Conservation (phyloP, 495 filamentous ascomycete species). For the Hyaloscypha hepaticicola region DNA sequence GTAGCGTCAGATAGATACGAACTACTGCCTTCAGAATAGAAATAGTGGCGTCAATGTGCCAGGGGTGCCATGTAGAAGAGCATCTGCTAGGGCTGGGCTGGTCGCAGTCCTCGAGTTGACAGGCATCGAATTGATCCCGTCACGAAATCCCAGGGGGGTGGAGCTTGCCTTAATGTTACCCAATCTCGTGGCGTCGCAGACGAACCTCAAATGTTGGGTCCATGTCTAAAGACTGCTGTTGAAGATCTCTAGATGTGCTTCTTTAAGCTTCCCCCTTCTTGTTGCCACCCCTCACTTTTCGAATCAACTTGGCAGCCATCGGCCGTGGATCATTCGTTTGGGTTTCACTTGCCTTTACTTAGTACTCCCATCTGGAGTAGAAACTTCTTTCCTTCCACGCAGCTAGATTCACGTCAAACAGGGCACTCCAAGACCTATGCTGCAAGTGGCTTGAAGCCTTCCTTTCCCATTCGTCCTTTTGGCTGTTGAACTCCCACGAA, state of each 20-base stretch:
- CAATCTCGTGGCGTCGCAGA: slow-evolving; percentile 32
- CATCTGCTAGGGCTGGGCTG: slow-evolving; percentile 29
- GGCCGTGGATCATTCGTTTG: slow-evolving; percentile 5
- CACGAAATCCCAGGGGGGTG: slow-evolving; percentile 20
- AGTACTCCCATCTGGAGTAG: slow-evolving; percentile 4
- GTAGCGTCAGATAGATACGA: slow-evolving; percentile 24
- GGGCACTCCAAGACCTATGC: slow-evolving; percentile 12
- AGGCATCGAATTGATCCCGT: slow-evolving; percentile 32
- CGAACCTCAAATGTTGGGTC: slow-evolving; percentile 27
- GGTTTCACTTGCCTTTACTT: neutral
- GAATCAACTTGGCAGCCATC: neutral
- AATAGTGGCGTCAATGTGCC: slow-evolving; percentile 24
- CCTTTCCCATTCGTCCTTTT: slow-evolving; percentile 28
- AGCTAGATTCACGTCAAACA: slow-evolving; percentile 10
- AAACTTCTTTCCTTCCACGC: slow-evolving; percentile 19
- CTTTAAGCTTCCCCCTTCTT: slow-evolving; percentile 24
- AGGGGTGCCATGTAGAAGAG: slow-evolving; percentile 27
- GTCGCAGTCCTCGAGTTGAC: slow-evolving; percentile 25
- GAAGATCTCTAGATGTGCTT: slow-evolving; percentile 26
- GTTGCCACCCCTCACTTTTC: slow-evolving; percentile 11
- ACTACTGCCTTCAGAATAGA: slow-evolving; percentile 23
- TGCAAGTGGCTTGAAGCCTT: slow-evolving; percentile 29
- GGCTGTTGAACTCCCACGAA: slow-evolving; percentile 19
- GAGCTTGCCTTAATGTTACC: slow-evolving; percentile 27
- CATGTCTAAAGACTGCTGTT: slow-evolving; percentile 15